These are phyloP conservation scores for Naegleria fowleri DNA, from an alignment of 208 protist genomes.

Conservation along the genomic window DNA sequence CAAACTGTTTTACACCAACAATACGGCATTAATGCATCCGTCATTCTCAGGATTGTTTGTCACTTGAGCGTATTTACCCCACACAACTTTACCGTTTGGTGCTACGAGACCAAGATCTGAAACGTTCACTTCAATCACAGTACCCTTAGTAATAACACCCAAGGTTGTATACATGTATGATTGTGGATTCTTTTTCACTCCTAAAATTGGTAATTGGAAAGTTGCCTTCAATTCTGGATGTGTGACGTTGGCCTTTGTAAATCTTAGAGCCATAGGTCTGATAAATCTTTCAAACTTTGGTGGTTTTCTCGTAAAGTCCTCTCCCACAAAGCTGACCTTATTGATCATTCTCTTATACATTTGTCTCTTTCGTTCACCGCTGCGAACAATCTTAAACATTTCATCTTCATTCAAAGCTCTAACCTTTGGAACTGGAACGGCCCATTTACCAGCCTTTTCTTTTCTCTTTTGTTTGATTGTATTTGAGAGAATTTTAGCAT, in stretches of 20 bases:
- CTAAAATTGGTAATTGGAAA: constrained; percentile 98
- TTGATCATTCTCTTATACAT: constrained; percentile 99
- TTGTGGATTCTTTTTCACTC: constrained; percentile 99
- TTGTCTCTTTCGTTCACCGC: constrained; percentile 72
- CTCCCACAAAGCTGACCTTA: constrained; percentile 99
- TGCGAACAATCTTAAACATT: constrained; percentile 96
- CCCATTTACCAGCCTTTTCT: constrained; percentile 99
- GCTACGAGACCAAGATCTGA: constrained; percentile 99
- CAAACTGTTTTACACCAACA: constrained; percentile 88
- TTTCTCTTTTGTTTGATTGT: constrained; percentile 99
- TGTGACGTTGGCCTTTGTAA: constrained; percentile 99
- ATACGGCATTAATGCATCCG: constrained; percentile 99
- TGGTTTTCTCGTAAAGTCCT: constrained; percentile 98
- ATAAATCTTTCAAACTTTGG: constrained; percentile 99
- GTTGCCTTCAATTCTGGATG: constrained; percentile 99
- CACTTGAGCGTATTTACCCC: constrained; percentile 98
- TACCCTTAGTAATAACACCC: constrained; percentile 99
- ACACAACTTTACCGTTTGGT: constrained; percentile 96
- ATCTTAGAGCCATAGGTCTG: constrained; percentile 94
- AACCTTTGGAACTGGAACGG: constrained; percentile 98
- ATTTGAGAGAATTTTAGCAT: constrained; percentile 97
- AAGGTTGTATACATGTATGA: constrained; percentile 97
- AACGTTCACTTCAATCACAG: constrained; percentile 99
- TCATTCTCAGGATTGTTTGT: constrained; percentile 99
- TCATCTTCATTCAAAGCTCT: constrained; percentile 96